Evolutionary conservation across 208 protist genomes (phyloP), one percentile per base, ranked within the genome.

Genomic region (Crithidia acanthocephali): DNA sequence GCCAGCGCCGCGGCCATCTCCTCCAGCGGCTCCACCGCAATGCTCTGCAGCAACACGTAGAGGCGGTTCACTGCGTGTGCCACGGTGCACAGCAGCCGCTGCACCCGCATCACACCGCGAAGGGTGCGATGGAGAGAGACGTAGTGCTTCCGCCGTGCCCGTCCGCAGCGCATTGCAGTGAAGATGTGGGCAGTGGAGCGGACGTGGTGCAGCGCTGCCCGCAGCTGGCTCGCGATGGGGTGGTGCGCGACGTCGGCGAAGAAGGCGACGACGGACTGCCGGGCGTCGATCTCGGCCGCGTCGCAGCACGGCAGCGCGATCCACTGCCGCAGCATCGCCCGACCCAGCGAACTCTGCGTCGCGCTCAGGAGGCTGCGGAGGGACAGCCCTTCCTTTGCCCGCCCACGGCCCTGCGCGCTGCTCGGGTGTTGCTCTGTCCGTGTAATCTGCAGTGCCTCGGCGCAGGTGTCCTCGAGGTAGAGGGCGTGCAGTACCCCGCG

Each of bases 331-430:
- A 97, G 78, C 47, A 93, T 74, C 42, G 76, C 23, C 33, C 72
- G 52, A 1, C 92, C 92, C 35, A 86, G 47, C 2, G 80, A 35
- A 47, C 83, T 88, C 45, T 71, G 74, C 2, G 86, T 86, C 28
- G 74, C 63, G 64, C 92, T 81, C 11, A 95, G 67, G 2, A 94
- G 67, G 35, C 71, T 83, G 40, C 90, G 80, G n/a, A 97, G 71
- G 30, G 90, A 97, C 7, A 92, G 76, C 0, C 90, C 92, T 32
- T 97, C 92, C 68, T 97, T 97, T 11, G 85, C 66, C 1, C 79
- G 59, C n/a, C 90, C 85, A 25, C 90, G 80, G 2, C 86, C 85
- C 47, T 95, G 90, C 40, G 78, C 86, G 50, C 80, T 83, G 74
- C 87, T 93, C 44, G 92, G 92, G 74, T 97, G 92, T 18, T 42